Percentiles rank a stretch among this genome's conserved stretches.
phyloP scores from a whole-genome alignment of 371 early-diverging fungal genomes.

The Chytridiales sp. region DNA sequence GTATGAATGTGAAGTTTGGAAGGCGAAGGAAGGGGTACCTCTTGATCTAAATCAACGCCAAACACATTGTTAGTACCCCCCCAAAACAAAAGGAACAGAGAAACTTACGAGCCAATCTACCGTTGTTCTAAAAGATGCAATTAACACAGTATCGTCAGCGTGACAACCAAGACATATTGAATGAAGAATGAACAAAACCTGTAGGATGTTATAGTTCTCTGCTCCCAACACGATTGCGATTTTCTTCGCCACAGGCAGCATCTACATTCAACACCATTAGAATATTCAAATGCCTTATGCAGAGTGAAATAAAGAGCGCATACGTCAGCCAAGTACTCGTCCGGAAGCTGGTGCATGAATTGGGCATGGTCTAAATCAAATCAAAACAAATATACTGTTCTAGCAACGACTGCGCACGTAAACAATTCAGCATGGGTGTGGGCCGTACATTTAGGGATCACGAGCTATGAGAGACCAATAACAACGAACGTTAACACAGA shows the following conservation, averaged over 20 bases:
- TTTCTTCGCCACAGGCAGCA: slow-evolving; percentile 84
- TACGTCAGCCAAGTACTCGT: slow-evolving; percentile 73
- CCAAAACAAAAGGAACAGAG: slow-evolving; percentile 28
- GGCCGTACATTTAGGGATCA: slow-evolving; percentile 77
- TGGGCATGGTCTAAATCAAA: slow-evolving; percentile 76
- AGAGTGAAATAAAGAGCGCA: neutral
- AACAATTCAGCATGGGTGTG: neutral
- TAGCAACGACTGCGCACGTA: neutral
- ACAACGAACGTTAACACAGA: slow-evolving; percentile 5
- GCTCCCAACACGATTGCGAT: slow-evolving; percentile 64
- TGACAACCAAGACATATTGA: neutral
- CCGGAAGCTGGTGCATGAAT: slow-evolving; percentile 84
- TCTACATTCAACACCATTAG: neutral
- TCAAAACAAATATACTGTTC: slow-evolving; percentile 7
- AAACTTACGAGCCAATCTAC: slow-evolving; percentile 69
- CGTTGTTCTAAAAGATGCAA: slow-evolving; percentile 72
- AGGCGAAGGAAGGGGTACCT: slow-evolving; percentile 35
- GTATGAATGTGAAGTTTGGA: neutral
- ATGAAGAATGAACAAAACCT: slow-evolving; percentile 35
- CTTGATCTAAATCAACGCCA: slow-evolving; percentile 15
- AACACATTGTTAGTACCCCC: slow-evolving; percentile 20
- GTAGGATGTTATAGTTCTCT: slow-evolving; percentile 85
- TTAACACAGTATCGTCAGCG: too few relatives aligned
- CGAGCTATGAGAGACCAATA: slow-evolving; percentile 37
- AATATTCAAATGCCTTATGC: neutral